phyloP scores from a whole-genome alignment of 2,329 filamentous ascomycete species.

The Fusarium avenaceum region DNA sequence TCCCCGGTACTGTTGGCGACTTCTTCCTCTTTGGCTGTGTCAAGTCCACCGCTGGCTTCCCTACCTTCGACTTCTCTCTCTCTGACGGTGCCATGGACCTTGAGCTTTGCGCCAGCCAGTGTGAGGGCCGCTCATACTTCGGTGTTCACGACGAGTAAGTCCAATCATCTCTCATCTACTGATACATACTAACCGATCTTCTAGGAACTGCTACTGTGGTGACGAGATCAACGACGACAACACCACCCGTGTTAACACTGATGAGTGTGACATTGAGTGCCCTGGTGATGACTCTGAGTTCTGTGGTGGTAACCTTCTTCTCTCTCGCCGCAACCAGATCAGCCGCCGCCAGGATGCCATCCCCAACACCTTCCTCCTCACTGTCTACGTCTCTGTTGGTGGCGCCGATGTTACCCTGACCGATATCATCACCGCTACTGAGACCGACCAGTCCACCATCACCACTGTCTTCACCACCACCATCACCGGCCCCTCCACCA shows the following conservation, averaged over 20 bases:
- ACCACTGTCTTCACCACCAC: slow-evolving; percentile 41
- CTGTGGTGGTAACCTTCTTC: slow-evolving; percentile 42
- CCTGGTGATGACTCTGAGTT: slow-evolving; percentile 40
- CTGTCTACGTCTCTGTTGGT: slow-evolving; percentile 38
- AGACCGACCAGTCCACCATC: slow-evolving; percentile 35
- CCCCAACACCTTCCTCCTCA: slow-evolving; percentile 42
- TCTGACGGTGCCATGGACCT: slow-evolving; percentile 40
- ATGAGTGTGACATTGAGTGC: slow-evolving; percentile 40
- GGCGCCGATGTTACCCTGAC: slow-evolving; percentile 12
- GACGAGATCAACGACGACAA: slow-evolving; percentile 20
- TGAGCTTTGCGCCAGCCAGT: slow-evolving; percentile 47
- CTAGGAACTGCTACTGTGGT: slow-evolving; percentile 44
- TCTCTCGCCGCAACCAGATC: slow-evolving; percentile 5
- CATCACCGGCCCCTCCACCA: slow-evolving; percentile 25
- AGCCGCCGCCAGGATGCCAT: slow-evolving; percentile 40
- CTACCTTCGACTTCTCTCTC: slow-evolving; percentile 41
- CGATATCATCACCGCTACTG: slow-evolving; percentile 28
- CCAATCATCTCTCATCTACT: not conserved
- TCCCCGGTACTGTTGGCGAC: slow-evolving; percentile 38
- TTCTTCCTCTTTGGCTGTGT: slow-evolving; percentile 50
- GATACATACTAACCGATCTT: not conserved
- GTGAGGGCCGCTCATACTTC: slow-evolving; percentile 45
- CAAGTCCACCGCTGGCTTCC: slow-evolving; percentile 39
- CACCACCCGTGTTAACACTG: slow-evolving; percentile 23
- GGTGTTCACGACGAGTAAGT: slow-evolving; percentile 47